phyloP scores from a whole-genome alignment of 441 rosid genomes.

The Corymbia citriodora region DNA sequence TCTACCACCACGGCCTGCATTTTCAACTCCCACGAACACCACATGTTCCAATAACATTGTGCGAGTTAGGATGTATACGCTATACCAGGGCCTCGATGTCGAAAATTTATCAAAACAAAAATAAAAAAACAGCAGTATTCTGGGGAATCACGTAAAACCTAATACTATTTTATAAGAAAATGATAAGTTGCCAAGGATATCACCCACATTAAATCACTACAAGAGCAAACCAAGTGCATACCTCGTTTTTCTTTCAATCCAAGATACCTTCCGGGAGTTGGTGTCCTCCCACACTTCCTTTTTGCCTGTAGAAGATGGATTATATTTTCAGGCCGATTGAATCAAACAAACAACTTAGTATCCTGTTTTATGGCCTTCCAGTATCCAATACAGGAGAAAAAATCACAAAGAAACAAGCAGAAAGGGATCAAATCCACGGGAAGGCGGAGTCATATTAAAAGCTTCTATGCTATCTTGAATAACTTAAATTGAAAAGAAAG shows the following conservation, averaged over 20 bases:
- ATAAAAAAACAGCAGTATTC: background rate
- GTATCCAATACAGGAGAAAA: background rate
- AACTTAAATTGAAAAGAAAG: constrained; percentile 1
- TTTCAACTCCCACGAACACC: background rate
- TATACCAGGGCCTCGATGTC: background rate
- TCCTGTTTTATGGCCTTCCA: background rate
- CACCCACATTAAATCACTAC: background rate
- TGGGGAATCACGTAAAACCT: background rate
- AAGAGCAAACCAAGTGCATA: background rate
- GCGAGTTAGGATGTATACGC: background rate
- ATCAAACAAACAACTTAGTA: background rate
- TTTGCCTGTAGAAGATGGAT: constrained; percentile 23
- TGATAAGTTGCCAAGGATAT: background rate
- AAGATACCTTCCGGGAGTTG: constrained; percentile 38
- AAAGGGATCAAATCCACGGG: background rate
- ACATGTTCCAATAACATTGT: background rate
- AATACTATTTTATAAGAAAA: background rate
- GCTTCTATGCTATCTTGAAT: background rate
- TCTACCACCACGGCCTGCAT: constrained; percentile 26
- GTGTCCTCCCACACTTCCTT: constrained; percentile 39
- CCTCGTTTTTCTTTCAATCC: constrained; percentile 43
- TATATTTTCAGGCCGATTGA: background rate
- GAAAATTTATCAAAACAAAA: background rate
- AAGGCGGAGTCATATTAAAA: constrained; percentile 4
- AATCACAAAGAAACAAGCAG: background rate